Base-by-base conservation (phyloP, 2,329 filamentous ascomycete genomes). In the Pseudonectria buxi region DNA sequence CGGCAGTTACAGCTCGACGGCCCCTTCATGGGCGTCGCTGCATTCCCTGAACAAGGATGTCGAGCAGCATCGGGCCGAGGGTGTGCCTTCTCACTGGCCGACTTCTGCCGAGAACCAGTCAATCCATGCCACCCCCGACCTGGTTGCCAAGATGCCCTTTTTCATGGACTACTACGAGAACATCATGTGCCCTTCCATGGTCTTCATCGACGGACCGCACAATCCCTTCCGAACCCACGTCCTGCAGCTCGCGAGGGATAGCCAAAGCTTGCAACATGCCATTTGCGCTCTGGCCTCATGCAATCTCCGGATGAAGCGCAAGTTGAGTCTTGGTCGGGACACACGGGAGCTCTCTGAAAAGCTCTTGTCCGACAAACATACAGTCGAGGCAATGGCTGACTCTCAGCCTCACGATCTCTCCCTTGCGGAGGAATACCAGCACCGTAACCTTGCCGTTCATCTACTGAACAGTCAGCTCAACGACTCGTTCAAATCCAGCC, bases 161-260 rank as follows among this genome's bases (percentile, higher is more conserved):
- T 82, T 95, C 55, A 83, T 95, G 68, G 84, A 94, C 57, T 95
- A 95, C 62, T 95, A 94, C 62, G 83, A 89, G 55, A 88, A 87
- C 59, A 85, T 86, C 54, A 89, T 96, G 65, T 92, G 88, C 47
- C 86, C 86, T 5, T 86, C 87, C 40, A 85, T 95, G 62, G 88
- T 95, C 33, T 86, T 88, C 47, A 88, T 95, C 58, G 90, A 96
- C 57, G 81, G 81, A 10, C 83, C 85, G 2, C 74, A 72, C 43
- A 95, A 95, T 58, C 90, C 90, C 1, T 95, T 90, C 57, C 75
- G 88, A 42, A 79, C 81, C 50, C 83, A 94, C 55, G 79, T 95
- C 36, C 71, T 95, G 40, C 79, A 79, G 36, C 71, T 95, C 33
- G 86, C 88, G 10, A 72, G 79, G 46, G 72, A 76, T 40, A 94